These are phyloP conservation scores for Sarocladium brachiariae DNA, from an alignment of 2,329 filamentous ascomycete genomes.

Conservation along the genomic window DNA sequence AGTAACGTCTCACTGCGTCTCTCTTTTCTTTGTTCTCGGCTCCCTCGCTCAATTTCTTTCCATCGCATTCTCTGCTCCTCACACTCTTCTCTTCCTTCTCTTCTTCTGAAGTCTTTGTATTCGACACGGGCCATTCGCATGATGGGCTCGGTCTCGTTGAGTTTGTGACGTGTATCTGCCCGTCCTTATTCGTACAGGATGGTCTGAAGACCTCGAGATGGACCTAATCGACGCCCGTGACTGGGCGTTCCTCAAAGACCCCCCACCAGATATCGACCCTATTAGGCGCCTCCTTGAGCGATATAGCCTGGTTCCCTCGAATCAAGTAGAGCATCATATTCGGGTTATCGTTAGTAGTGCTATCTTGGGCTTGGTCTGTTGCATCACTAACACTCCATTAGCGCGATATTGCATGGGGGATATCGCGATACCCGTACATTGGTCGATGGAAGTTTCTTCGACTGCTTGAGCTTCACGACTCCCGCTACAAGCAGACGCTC, in stretches of 20 bases:
- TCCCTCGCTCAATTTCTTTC: neutral
- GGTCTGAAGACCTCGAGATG: constrained; percentile 18
- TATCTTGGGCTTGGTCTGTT: constrained; percentile 9
- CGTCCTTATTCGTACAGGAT: neutral
- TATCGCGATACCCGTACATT: constrained; percentile 37
- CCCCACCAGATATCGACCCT: constrained; percentile 30
- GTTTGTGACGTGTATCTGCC: constrained; percentile 11
- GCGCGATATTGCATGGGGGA: constrained; percentile 40
- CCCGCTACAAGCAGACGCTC: constrained; percentile 35
- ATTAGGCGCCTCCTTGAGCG: constrained; percentile 28
- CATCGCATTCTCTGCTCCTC: neutral
- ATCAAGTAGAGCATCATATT: constrained; percentile 29
- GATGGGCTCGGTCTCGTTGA: neutral
- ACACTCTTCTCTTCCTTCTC: neutral
- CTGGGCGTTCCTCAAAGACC: constrained; percentile 30
- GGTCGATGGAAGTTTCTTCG: constrained; percentile 44
- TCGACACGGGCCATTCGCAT: neutral
- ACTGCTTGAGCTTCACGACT: constrained; percentile 32
- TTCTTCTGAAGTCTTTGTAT: constrained; percentile 6
- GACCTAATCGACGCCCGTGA: constrained; percentile 27
- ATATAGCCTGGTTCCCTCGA: constrained; percentile 30
- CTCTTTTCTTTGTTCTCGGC: constrained; percentile 5
- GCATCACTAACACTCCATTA: constrained; percentile 17
- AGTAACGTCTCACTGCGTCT: neutral
- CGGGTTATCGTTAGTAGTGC: constrained; percentile 26